Evolutionary conservation across 768 basidiomycete species (phyloP), one percentile per base, ranked within the genome.

Genomic region (Hygrophoropsis aurantiaca): DNA sequence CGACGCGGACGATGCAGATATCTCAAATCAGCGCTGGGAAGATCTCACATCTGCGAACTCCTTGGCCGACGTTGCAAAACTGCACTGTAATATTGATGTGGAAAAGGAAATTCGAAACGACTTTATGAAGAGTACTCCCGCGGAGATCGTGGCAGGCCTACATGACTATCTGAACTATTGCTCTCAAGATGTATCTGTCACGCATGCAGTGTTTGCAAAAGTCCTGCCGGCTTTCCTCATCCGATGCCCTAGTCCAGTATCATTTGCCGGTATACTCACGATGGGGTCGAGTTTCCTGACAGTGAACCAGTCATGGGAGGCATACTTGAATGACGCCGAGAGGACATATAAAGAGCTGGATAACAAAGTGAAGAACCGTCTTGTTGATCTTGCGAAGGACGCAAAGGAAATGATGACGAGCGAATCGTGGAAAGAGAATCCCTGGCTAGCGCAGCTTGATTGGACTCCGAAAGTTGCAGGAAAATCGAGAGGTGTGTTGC

Each of bases 231-330:
- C 81, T 0, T 99, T 95, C 61, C 74, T 93, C 35, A 61, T 73
- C 23, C 82, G 81, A 5, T 99, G 94, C 65, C 93, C 94, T 0
- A 89, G 87, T 61, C 97, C 94, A 0, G 94, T 90, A 2, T 88
- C 90, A 1, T 97, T 97, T 61, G 86, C 93, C 0, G 94, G 95
- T 5, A 78, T 94, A 21, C 69, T 94, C 35, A 82, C 82, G 3
- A 98, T 99, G 97, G 90, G 91, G 1, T 90, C 86, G 15, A 85
- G 89, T 42, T 90, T 97, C 58, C 72, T 99, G 34, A 85, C 92
- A 1, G 93, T 98, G 40, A 89, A 98, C 61, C 75, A 92, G 56
- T 75, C 80, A 43, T 98, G 95, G 97, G 83, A 94, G 51, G 68
- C 70, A 11, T 98, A 98, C 66, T 63, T 97, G 16, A 69, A 77